Evolutionary conservation across 2,329 filamentous ascomycete species (phyloP), one percentile per base, ranked within the genome.

Genomic region (Ambrosiella xylebori): DNA sequence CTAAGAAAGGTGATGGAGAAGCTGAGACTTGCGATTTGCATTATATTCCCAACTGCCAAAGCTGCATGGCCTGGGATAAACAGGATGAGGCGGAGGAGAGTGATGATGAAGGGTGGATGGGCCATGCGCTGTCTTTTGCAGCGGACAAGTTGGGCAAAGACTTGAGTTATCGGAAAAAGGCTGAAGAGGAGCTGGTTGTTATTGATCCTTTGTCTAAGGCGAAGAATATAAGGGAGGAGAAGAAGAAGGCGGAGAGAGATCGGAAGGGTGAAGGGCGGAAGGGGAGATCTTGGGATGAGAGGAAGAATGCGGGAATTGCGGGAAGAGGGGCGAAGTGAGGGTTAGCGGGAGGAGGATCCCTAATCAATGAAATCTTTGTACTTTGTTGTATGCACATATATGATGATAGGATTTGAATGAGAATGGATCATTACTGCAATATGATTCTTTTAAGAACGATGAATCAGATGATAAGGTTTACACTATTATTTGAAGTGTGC

Each of bases 21-120:
- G 83, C 81, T 2, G 77, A 77, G 54, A 75, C 94, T 3, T 98
- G 93, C 66, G 93, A 97, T 68, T 72, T 98, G 40, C 93, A 98
- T 68, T 98, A 97, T 69, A 94, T 98, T 62, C 86, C 86, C 54
- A 87, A 94, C 65, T 98, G 93, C 69, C 88, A 95, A 67, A 95
- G 88, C 50, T 97, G 93, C 69, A 82, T 80, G 60, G 80, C 84
- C 0, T 95, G 90, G 88, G 86, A 94, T 65, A 77, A 82, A 64
- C 76, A 74, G 45, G 79, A 75, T 2, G 73, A 75, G 11, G 74
- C 77, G 19, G 73, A 73, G 2, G 40, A 59, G 3, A 58, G 56
- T 27, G 58, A 63, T 11, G 81, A 81, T 54, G 75, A 79, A 54
- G 83, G 82, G 7, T 97, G 91, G 90, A 87, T 96, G 81, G 81